Base-by-base conservation (phyloP, 2,329 filamentous ascomycete species). In the Colletotrichum theobromicola region DNA sequence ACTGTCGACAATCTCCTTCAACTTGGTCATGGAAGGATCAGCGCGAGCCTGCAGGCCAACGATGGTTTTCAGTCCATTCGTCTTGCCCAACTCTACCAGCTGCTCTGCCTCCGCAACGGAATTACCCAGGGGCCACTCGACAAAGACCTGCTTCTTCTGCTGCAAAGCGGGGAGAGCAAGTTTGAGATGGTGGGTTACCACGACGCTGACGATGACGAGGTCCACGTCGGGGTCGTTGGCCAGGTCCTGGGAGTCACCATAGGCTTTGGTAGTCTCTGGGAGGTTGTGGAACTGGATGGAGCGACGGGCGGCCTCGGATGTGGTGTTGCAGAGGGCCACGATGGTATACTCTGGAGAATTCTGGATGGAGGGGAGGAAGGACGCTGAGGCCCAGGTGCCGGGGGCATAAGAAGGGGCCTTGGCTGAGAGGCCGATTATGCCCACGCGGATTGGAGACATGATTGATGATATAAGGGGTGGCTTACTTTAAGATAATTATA, bases 401-500 rank as follows among this genome's bases (percentile, higher is more conserved):
- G 88, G 77, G 55, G 78, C 80, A 2, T 77, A 86, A 6, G 85
- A 86, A 34, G 84, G 84, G 64, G 88, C 87, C 2, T 85, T 84
- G 68, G 87, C 82, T 2, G 89, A 91, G 67, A 92, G 88, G 60
- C 90, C 91, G 72, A 92, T 85, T n/a, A 93, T 84, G 34, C 87
- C 91, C 18, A 89, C 82, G 67, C 89, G 87, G 73, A 91, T 90
- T 12, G 86, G 78, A 10, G 79, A 67, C 81, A 82, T 83, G 16
- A 4, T 76, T 35, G 35, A n/a, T n/a, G 53, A 16, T 28, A 2
- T 15, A 0, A 13, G 18, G 16, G 16, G 12, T 21, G 10, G 21
- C 42, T 50, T 2, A 5, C 10, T 21, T 13, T 50, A 0, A 21
- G 42, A n/a, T n/a, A n/a, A n/a, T n/a, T n/a, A n/a, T n/a, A n/a